Percentiles rank a stretch among this genome's conserved stretches.
Conservation (phyloP, 176 grass and related monocot species). For the Bromus sterilis region DNA sequence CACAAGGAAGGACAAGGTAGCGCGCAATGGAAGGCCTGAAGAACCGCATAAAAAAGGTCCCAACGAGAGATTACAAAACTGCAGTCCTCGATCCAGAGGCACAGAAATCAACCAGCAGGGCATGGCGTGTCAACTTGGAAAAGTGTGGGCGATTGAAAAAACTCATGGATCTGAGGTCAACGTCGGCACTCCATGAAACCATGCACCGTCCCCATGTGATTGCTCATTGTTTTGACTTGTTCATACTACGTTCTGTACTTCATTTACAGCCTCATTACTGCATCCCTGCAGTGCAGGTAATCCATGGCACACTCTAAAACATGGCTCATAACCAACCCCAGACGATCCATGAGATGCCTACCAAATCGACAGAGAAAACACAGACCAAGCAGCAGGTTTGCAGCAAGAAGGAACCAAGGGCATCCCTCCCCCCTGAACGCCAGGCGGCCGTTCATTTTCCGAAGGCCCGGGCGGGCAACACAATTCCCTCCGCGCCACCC, state of each 20-base stretch:
- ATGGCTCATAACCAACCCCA: conserved; percentile 2
- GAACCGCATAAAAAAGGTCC: no score
- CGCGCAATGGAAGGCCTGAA: no score
- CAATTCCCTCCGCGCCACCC: conserved; percentile 8
- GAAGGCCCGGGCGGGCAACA: background rate
- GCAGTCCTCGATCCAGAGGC: background rate
- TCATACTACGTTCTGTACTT: background rate
- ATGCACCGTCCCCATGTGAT: background rate
- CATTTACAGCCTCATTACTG: background rate
- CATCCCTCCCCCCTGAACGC: no score
- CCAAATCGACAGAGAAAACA: no score
- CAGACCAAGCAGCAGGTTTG: no score
- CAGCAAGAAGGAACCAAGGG: no score
- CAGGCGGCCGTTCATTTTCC: conserved; percentile 18
- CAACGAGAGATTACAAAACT: background rate
- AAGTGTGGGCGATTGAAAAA: conserved; percentile 22
- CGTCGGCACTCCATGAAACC: background rate
- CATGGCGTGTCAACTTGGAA: background rate
- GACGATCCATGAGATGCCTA: no score
- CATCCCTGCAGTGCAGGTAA: background rate
- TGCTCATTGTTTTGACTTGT: background rate
- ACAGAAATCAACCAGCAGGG: background rate
- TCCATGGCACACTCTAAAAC: background rate
- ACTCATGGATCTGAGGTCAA: background rate
- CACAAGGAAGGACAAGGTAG: no score